Conservation (phyloP, 805 yeast species). For the Candida piceae region DNA sequence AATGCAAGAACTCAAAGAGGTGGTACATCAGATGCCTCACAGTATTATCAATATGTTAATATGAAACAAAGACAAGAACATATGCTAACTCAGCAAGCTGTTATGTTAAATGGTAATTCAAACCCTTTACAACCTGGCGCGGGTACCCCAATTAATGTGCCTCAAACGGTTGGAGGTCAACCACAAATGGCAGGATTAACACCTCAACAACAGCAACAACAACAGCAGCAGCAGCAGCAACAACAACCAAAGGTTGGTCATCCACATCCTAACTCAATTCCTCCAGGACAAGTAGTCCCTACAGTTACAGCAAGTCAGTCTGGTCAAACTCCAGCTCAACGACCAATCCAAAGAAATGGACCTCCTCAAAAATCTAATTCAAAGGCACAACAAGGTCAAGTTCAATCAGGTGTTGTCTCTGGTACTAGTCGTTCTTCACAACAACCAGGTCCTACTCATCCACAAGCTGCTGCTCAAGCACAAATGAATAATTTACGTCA, state of each 20-base stretch:
- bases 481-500: conserved; percentile 24
- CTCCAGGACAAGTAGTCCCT: no score
- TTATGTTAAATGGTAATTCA: conserved; percentile 9
- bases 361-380: background rate
- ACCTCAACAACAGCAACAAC: conserved; percentile 1
- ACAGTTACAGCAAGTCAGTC: no score
- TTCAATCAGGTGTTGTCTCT: background rate
- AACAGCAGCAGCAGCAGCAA: conserved; percentile 19
- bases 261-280: no score
- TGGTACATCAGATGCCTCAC: conserved; percentile 58
- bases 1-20: conserved; percentile 71
- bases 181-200: background rate
- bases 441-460: conserved; percentile 11
- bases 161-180: background rate
- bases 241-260: no score
- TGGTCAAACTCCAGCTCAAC: no score
- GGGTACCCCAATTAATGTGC: conserved; percentile 8
- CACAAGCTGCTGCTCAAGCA: conserved; percentile 25
- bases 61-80: conserved; percentile 58
- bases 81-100: conserved; percentile 15
- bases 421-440: background rate
- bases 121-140: conserved; percentile 1
- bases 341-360: no score
- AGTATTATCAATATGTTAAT: conserved; percentile 61
- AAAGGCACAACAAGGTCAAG: background rate